Base-by-base conservation (phyloP, 306 rosid species). In the Citrullus colocynthis region DNA sequence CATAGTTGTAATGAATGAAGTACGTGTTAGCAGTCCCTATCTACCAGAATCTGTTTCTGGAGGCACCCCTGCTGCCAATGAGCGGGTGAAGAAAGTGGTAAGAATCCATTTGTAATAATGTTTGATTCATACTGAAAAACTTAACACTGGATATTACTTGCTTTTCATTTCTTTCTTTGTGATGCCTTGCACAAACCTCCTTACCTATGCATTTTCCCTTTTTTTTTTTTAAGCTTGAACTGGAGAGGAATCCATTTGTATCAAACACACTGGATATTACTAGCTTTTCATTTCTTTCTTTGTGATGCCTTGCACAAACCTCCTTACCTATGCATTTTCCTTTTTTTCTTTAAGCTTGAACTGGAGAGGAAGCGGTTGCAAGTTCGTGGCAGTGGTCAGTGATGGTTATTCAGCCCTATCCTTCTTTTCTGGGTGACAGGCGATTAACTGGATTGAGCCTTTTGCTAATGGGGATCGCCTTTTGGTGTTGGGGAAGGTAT, bases 31-130 rank as follows among this genome's bases (percentile, higher is more conserved):
- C 89, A 91, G 93, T 76, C 99, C 99, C 24, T 95, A 95, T 86
- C 89, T 85, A 74, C 83, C 98, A 5, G 99, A 92, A 75, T 92
- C 92, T 82, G 99, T 95, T 77, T 82, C 83, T 81, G 99, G 99
- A 84, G 99, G 99, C 65, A 88, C 99, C 73, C 86, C 98, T 80
- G 98, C 97, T 82, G 99, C 98, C 85, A 95, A 91, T 75, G 99
- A 92, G 5, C 86, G 99, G 80, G 99, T 95, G 81, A 95, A 87
- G 93, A 95, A 92, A 92, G 98, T 95, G 97, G 99, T 95, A 86
- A 74, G 89, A 77, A 32, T 49, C 56, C 61, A 45, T 70, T 70
- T 11, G 24, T 81, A 61, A 13, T 61, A 37, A 8, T 63, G 70
- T 65, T 63, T 16, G 24, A 64, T 64, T 6, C 0, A 32, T 36